Conservation (phyloP, 805 yeast genomes). For the Torulaspora microellipsoides region DNA sequence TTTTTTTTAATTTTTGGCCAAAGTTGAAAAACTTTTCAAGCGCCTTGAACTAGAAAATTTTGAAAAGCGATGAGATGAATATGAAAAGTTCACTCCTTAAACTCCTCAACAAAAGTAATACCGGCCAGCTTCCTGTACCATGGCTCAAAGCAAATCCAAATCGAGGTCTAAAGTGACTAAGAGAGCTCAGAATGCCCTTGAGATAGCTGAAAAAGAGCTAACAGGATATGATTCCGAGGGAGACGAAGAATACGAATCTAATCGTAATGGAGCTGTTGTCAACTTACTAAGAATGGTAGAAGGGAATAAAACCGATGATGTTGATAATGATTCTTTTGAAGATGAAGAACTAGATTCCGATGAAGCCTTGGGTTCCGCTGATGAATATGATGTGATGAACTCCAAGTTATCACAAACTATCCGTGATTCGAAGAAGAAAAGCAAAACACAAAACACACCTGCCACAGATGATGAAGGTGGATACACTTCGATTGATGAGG, state of each 20-base stretch:
- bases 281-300: slow-evolving; percentile 32
- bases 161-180: slow-evolving; percentile 28
- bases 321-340: slow-evolving; percentile 38
- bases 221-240: slow-evolving; percentile 31
- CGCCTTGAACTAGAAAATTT: slow-evolving; percentile 6
- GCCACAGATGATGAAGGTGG: slow-evolving; percentile 52
- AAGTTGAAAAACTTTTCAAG: background rate
- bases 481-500: slow-evolving; percentile 72
- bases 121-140: slow-evolving; percentile 6
- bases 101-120: no score
- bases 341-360: slow-evolving; percentile 79
- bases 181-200: slow-evolving; percentile 48
- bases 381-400: slow-evolving; percentile 58
- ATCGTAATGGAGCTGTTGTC: slow-evolving; percentile 37
- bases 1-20: background rate
- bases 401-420: slow-evolving; percentile 66
- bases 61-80: slow-evolving; percentile 12
- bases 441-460: slow-evolving; percentile 31
- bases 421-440: slow-evolving; percentile 48
- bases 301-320: slow-evolving; percentile 27
- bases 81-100: no score
- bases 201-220: slow-evolving; percentile 43
- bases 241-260: slow-evolving; percentile 30
- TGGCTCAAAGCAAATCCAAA: slow-evolving; percentile 30
- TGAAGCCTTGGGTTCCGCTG: slow-evolving; percentile 82